phyloP scores from a whole-genome alignment of 805 yeast genomes.

The Starmerella bacillaris region DNA sequence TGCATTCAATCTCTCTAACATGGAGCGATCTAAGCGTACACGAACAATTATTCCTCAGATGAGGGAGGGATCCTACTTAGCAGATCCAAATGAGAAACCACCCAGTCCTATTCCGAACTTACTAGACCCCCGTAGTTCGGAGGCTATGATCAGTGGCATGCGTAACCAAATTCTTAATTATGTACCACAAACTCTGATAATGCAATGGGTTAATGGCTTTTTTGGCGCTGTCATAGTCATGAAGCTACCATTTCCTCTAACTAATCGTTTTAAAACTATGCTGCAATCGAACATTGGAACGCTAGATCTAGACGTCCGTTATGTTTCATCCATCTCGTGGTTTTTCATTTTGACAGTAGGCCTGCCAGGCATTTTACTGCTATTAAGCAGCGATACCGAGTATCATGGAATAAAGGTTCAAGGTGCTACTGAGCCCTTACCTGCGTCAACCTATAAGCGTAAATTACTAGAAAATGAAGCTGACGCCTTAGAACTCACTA shows the following conservation, averaged over 20 bases:
- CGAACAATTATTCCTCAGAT: constrained; percentile 32
- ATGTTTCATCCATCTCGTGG: constrained; percentile 93
- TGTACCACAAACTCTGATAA: constrained; percentile 79
- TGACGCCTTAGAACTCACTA: constrained; percentile 49
- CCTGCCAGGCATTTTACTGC: constrained; percentile 55
- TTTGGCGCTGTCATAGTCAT: constrained; percentile 79
- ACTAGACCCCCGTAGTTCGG: constrained; percentile 52
- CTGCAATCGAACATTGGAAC: constrained; percentile 75
- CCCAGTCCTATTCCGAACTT: constrained; percentile 33
- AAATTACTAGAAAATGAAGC: constrained; percentile 52
- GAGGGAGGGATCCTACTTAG: constrained; percentile 37
- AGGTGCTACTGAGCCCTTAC: constrained; percentile 5
- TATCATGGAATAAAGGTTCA: constrained; percentile 18
- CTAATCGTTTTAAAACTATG: constrained; percentile 79
- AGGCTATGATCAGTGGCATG: constrained; percentile 56
- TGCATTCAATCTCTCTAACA: constrained; percentile 32
- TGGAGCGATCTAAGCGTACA: constrained; percentile 39
- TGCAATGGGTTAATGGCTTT: constrained; percentile 92
- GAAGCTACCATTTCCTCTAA: constrained; percentile 81
- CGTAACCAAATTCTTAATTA: constrained; percentile 68
- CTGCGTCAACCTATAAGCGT: constrained; percentile 32
- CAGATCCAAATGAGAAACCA: constrained; percentile 28
- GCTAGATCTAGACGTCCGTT: constrained; percentile 67
- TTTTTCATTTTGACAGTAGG: constrained; percentile 80
- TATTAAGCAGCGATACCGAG: constrained; percentile 24